These are phyloP conservation scores for Melastoma malabathricum DNA, from an alignment of 345 rosid genomes.

Conservation along the genomic window DNA sequence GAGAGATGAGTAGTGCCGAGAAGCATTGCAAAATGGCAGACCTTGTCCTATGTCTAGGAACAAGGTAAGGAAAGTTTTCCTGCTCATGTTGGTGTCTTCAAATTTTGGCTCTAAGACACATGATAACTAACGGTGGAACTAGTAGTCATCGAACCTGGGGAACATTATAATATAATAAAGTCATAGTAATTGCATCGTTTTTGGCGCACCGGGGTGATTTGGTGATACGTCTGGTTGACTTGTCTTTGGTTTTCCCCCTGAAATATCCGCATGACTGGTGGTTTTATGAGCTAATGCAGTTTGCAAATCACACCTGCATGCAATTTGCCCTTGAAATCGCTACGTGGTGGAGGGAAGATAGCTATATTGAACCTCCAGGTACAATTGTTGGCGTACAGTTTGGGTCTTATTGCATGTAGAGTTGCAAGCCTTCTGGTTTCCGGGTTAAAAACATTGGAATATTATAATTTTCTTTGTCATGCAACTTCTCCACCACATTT, in stretches of 20 bases:
- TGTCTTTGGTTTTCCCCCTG: conserved; percentile 6
- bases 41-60: conserved; percentile 84
- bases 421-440: not conserved
- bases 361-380: conserved; percentile 97
- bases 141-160: no score
- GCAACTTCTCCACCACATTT: not conserved
- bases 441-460: conserved; percentile 1
- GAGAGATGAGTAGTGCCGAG: conserved; percentile 82
- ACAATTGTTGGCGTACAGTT: not conserved
- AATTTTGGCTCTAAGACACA: no score
- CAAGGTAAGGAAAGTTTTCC: conserved; percentile 39
- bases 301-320: conserved; percentile 99
- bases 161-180: no score
- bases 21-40: conserved; percentile 85
- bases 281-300: conserved; percentile 29
- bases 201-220: not conserved
- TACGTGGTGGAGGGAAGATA: conserved; percentile 80
- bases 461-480: not conserved
- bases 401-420: no score
- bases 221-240: not conserved
- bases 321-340: conserved; percentile 90
- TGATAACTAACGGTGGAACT: no score
- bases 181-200: no score
- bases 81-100: not conserved
- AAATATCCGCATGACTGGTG: conserved; percentile 5